Base-by-base conservation (phyloP, 1,284 basidiomycete species). In the Boletus hoseneyae region DNA sequence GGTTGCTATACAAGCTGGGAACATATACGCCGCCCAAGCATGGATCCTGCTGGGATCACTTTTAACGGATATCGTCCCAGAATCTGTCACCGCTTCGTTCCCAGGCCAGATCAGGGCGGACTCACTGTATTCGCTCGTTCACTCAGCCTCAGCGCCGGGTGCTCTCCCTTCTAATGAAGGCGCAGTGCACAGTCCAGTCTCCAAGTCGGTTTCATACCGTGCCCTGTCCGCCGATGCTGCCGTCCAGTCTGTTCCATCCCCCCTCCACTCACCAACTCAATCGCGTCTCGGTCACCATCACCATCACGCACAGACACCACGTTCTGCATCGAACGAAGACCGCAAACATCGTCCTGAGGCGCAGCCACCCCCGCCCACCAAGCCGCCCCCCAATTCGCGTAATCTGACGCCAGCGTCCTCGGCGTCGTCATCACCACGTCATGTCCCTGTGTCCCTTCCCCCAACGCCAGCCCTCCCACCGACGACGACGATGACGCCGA, bases 31-130 rank as follows among this genome's bases (percentile, higher is more conserved):
- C 5, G 83, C 83, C 0, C 81, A 89, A 57, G 73, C 78, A 2
- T 93, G 90, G 90, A 58, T 80, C 13, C 70, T 90, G 7, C 66
- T 93, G 12, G 74, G 73, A 13, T 78, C 79, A 6, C 72, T 86
- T 2, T 69, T 91, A 18, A 73, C 68, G 0, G 73, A 83, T 42
- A 57, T 80, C 33, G 56, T 76, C 8, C 75, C 76, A 8, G 57
- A 62, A 18, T 64, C 50, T 9, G 25, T 65, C 5, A 30, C n/a
- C 3, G 23, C 65, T 35, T 64, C 66, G 6, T 58, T 68, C 4
- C 60, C 63, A 16, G 62, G 62, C 0, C 58, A 58, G 6, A 58
- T 68, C 37, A 52, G 59, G 47, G 51, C 23, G 48, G 36, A 52
- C 9, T 47, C 47, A 35, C 51, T 48, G 8, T 60, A 55, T 25